Percentiles rank a stretch among this genome's conserved stretches.
Conservation (phyloP, 1,284 basidiomycete species). For the Grifola frondosa region DNA sequence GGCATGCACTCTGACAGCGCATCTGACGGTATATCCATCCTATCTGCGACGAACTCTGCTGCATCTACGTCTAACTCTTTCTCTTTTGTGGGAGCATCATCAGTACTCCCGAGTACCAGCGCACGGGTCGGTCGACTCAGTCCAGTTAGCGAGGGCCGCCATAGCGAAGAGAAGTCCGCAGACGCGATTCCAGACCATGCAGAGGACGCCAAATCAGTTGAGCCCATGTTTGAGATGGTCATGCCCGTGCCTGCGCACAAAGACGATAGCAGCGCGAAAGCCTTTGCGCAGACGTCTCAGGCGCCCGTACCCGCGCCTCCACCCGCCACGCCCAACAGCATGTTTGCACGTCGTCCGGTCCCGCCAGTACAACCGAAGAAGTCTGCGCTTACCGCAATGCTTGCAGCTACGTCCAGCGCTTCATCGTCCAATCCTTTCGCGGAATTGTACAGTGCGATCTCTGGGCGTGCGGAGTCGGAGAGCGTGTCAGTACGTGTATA, state of each 20-base stretch:
- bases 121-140: slow-evolving; percentile 55
- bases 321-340: slow-evolving; percentile 14
- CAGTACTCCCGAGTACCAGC: slow-evolving; percentile 42
- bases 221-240: slow-evolving; percentile 48
- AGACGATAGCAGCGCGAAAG: too few species aligned
- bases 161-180: slow-evolving; percentile 25
- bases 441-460: slow-evolving; percentile 78
- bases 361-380: slow-evolving; percentile 37
- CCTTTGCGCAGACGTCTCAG: slow-evolving; percentile 13
- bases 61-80: slow-evolving; percentile 51
- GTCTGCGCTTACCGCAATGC: slow-evolving; percentile 67
- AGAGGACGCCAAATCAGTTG: slow-evolving; percentile 31
- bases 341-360: slow-evolving; percentile 56
- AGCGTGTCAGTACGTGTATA: slow-evolving; percentile 76
- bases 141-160: slow-evolving; percentile 59
- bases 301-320: slow-evolving; percentile 3
- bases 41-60: slow-evolving; percentile 51
- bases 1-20: slow-evolving; percentile 50
- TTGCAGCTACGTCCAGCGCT: slow-evolving; percentile 53
- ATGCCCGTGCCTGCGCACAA: slow-evolving; percentile 35
- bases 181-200: slow-evolving; percentile 22
- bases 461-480: slow-evolving; percentile 65
- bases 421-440: slow-evolving; percentile 78
- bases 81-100: slow-evolving; percentile 43
- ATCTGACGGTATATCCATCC: slow-evolving; percentile 55